phyloP scores from a whole-genome alignment of 2,329 filamentous ascomycete species.

The Trichoderma harzianum region DNA sequence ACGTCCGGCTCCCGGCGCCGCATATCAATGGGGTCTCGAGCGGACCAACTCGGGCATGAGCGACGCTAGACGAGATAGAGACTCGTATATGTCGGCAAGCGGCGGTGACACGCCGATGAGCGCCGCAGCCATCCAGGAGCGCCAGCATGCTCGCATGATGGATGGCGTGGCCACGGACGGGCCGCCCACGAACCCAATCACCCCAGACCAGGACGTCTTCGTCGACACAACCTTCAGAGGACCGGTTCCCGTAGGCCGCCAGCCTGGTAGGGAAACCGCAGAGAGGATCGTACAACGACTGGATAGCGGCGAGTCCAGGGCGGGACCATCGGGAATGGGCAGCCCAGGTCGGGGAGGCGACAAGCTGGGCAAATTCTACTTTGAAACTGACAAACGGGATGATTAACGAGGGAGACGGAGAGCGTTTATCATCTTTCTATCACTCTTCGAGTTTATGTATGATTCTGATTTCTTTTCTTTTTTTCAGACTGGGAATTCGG shows the following conservation, averaged over 20 bases:
- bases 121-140: slow-evolving; percentile 48
- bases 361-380: slow-evolving; percentile 56
- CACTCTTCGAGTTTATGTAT: background rate
- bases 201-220: slow-evolving; percentile 51
- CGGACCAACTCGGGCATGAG: slow-evolving; percentile 52
- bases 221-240: slow-evolving; percentile 63
- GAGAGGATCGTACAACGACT: slow-evolving; percentile 62
- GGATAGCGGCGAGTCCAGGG: slow-evolving; percentile 46
- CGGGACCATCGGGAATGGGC: slow-evolving; percentile 38
- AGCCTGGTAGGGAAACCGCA: slow-evolving; percentile 49
- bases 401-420: background rate
- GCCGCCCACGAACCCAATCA: slow-evolving; percentile 41
- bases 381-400: slow-evolving; percentile 47
- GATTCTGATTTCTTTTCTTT: background rate
- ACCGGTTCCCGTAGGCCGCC: slow-evolving; percentile 45
- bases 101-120: slow-evolving; percentile 43
- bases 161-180: slow-evolving; percentile 63
- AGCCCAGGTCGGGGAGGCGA: slow-evolving; percentile 44
- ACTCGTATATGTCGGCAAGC: slow-evolving; percentile 30
- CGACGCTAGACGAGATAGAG: slow-evolving; percentile 40
- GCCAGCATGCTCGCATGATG: slow-evolving; percentile 61
- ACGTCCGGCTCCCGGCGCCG: slow-evolving; percentile 42
- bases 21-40: slow-evolving; percentile 45
- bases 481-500: background rate
- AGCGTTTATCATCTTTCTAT: background rate